Evolutionary conservation across 805 yeast genomes (phyloP).

Genomic region (Starmera dryadoides): DNA sequence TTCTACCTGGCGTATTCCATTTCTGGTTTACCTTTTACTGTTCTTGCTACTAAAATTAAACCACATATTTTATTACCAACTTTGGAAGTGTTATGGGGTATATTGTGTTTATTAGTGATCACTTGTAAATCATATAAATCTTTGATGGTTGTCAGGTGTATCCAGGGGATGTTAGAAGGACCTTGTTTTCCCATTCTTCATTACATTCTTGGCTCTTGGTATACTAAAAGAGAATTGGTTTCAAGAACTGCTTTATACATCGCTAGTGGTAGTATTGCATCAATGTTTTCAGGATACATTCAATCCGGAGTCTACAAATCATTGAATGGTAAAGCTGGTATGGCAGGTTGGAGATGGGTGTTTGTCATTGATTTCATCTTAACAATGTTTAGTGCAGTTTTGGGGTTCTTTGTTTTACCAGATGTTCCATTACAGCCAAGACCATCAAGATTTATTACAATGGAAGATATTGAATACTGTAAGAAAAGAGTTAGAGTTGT

Average conservation of each 20-base stretch:
- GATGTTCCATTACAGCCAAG: slow-evolving; percentile 53
- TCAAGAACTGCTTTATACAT: slow-evolving; percentile 60
- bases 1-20: slow-evolving; percentile 51
- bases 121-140: slow-evolving; percentile 39
- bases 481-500: slow-evolving; percentile 31
- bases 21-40: slow-evolving; percentile 61
- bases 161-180: slow-evolving; percentile 62
- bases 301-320: slow-evolving; percentile 36
- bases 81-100: slow-evolving; percentile 55
- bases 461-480: slow-evolving; percentile 47
- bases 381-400: slow-evolving; percentile 47
- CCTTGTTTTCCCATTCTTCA: slow-evolving; percentile 56
- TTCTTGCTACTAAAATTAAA: slow-evolving; percentile 42
- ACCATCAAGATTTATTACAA: slow-evolving; percentile 43
- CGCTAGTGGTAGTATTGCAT: slow-evolving; percentile 40
- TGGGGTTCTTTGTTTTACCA: slow-evolving; percentile 49
- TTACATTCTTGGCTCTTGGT: slow-evolving; percentile 53
- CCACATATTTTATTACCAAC: slow-evolving; percentile 38
- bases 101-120: slow-evolving; percentile 56
- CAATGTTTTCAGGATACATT: slow-evolving; percentile 47
- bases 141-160: slow-evolving; percentile 53
- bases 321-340: slow-evolving; percentile 34
- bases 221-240: slow-evolving; percentile 48
- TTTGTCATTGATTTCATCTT: slow-evolving; percentile 57
- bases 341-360: slow-evolving; percentile 59